Percentiles rank a stretch among this genome's conserved stretches.
phyloP scores from a whole-genome alignment of 306 rosid species.

The Quercus berberidifolia region DNA sequence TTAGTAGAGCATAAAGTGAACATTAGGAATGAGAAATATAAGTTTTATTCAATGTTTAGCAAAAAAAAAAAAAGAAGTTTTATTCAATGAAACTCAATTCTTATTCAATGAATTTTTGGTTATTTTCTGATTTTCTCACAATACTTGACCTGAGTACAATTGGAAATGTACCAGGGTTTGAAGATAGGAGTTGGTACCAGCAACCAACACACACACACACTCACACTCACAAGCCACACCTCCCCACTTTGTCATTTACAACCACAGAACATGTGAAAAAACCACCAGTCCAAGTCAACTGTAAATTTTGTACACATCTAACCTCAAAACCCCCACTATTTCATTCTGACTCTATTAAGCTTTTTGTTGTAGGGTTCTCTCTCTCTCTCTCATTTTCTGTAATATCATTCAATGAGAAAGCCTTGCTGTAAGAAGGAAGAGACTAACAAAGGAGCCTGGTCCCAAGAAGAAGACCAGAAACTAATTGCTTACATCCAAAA shows the following conservation, averaged over 20 bases:
- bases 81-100: too few relatives aligned
- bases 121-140: too few relatives aligned
- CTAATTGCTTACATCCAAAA: conserved; percentile 34
- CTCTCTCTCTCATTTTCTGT: not conserved
- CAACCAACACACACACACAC: not conserved
- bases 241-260: not conserved
- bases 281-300: conserved; percentile 8
- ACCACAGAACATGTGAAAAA: not conserved
- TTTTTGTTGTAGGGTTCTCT: not conserved
- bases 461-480: conserved; percentile 47
- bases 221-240: not conserved
- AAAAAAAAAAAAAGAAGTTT: too few relatives aligned
- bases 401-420: conserved; percentile 22
- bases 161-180: not conserved
- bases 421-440: conserved; percentile 28
- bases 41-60: too few relatives aligned
- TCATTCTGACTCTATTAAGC: not conserved
- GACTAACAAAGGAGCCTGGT: conserved; percentile 41
- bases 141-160: not conserved
- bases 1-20: too few relatives aligned
- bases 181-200: not conserved
- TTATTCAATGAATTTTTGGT: too few relatives aligned
- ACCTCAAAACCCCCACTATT: not conserved
- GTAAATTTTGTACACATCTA: not conserved
- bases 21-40: too few relatives aligned